Conservation (phyloP, 2,329 filamentous ascomycete species). For the Fusarium virguliforme region DNA sequence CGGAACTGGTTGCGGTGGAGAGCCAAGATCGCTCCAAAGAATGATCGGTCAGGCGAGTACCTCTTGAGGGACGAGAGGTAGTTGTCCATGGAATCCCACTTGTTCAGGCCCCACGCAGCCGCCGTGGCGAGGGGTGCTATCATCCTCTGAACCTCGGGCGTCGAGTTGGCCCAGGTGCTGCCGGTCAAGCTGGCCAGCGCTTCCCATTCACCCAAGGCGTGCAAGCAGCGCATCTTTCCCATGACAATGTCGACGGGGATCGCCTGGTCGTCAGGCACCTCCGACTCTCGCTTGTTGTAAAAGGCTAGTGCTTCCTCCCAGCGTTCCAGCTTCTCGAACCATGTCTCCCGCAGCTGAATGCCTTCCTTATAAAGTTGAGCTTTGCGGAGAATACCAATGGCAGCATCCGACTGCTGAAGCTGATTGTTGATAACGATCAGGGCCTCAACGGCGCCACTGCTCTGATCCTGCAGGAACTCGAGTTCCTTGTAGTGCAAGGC, state of each 20-base stretch:
- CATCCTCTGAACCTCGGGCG: constrained; percentile 86
- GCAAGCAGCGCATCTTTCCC: constrained; percentile 99
- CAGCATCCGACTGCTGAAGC: constrained; percentile 97
- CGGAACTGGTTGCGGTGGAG: constrained; percentile 97
- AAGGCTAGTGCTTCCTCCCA: constrained; percentile 98
- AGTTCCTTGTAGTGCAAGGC: constrained; percentile 99
- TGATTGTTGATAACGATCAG: constrained; percentile 99
- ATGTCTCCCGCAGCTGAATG: constrained; percentile 96
- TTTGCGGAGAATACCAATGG: constrained; percentile 96
- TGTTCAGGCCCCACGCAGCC: constrained; percentile 94
- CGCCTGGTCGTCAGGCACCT: constrained; percentile 71
- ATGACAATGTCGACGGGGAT: constrained; percentile 94
- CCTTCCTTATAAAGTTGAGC: constrained; percentile 94
- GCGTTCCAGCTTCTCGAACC: constrained; percentile 98
- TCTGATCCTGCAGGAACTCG: constrained; percentile 98
- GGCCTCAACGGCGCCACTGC: constrained; percentile 93
- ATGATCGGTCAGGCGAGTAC: constrained; percentile 92
- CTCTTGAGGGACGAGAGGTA: constrained; percentile 97
- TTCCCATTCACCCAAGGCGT: constrained; percentile 98
- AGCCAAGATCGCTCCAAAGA: constrained; percentile 96
- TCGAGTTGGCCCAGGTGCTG: constrained; percentile 93
- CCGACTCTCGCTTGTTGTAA: constrained; percentile 87
- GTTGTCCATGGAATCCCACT: constrained; percentile 99
- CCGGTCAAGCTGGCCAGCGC: constrained; percentile 89
- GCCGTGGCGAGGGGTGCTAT: constrained; percentile 96